Conservation (phyloP, 768 basidiomycete genomes). For the Myochromella boudieri region DNA sequence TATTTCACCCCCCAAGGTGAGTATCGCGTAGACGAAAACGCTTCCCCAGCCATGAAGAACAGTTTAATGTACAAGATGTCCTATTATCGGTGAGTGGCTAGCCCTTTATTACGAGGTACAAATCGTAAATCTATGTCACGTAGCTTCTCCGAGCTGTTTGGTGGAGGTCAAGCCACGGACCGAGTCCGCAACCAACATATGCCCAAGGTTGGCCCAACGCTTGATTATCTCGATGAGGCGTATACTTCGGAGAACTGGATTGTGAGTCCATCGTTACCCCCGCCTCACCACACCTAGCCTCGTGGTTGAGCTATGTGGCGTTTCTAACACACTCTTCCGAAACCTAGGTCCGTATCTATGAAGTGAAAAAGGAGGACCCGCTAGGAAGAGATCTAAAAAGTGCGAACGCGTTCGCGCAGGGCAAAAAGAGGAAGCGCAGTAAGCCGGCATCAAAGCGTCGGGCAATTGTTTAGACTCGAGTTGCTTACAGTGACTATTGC, state of each 20-base stretch:
- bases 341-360: slow-evolving; percentile 81
- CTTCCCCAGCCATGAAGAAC: slow-evolving; percentile 87
- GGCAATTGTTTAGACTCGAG: slow-evolving; percentile 23
- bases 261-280: slow-evolving; percentile 43
- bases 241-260: slow-evolving; percentile 99
- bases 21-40: slow-evolving; percentile 87
- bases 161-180: slow-evolving; percentile 67
- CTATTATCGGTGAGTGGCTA: slow-evolving; percentile 72
- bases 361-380: slow-evolving; percentile 91
- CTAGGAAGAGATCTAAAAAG: slow-evolving; percentile 88
- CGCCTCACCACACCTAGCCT: neutral
- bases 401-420: slow-evolving; percentile 80
- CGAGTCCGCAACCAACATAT: slow-evolving; percentile 88
- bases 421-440: slow-evolving; percentile 86
- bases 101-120: neutral
- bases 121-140: slow-evolving; percentile 1
- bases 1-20: slow-evolving; percentile 94
- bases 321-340: slow-evolving; percentile 8
- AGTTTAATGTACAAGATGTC: slow-evolving; percentile 99
- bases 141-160: slow-evolving; percentile 88
- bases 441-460: slow-evolving; percentile 67
- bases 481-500: neutral
- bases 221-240: slow-evolving; percentile 95
- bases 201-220: slow-evolving; percentile 72
- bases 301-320: no score